Conservation (phyloP, 2,329 filamentous ascomycete species). For the Neophaeococcomyces mojaviensis region DNA sequence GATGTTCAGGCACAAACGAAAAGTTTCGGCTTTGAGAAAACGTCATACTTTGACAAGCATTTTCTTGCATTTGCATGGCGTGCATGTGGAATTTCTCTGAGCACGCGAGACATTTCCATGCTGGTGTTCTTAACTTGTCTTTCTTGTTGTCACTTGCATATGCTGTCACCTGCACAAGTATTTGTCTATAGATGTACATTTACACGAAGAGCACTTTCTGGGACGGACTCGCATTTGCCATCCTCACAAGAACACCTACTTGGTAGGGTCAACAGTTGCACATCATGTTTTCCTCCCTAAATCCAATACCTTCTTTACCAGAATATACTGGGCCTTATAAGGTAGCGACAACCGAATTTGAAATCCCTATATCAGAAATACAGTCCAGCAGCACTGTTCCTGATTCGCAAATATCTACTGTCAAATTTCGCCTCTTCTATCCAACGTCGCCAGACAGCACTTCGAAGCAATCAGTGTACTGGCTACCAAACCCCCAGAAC, state of each 20-base stretch:
- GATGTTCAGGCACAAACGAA: too few species aligned
- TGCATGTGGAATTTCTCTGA: too few species aligned
- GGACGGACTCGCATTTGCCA: too few species aligned
- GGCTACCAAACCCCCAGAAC: conserved; percentile 71
- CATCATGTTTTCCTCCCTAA: conserved; percentile 20
- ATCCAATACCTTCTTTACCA: conserved; percentile 63
- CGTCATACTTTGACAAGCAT: too few species aligned
- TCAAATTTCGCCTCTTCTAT: conserved; percentile 78
- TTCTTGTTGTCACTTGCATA: too few species aligned
- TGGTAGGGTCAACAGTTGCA: background rate
- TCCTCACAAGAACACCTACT: conserved; percentile 1
- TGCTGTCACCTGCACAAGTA: too few species aligned
- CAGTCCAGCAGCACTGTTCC: conserved; percentile 44
- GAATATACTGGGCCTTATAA: conserved; percentile 69
- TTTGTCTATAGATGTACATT: too few species aligned
- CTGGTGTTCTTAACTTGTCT: too few species aligned
- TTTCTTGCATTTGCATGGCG: too few species aligned
- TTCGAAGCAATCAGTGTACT: conserved; percentile 54
- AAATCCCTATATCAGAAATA: conserved; percentile 58
- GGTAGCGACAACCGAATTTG: conserved; percentile 72
- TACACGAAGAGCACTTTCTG: background rate
- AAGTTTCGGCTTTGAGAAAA: too few species aligned
- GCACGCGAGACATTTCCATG: too few species aligned
- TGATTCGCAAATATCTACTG: conserved; percentile 57
- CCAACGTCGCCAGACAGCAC: conserved; percentile 47